Base-by-base conservation (phyloP, 169 alveolate species). In the Theileria orientalis region DNA sequence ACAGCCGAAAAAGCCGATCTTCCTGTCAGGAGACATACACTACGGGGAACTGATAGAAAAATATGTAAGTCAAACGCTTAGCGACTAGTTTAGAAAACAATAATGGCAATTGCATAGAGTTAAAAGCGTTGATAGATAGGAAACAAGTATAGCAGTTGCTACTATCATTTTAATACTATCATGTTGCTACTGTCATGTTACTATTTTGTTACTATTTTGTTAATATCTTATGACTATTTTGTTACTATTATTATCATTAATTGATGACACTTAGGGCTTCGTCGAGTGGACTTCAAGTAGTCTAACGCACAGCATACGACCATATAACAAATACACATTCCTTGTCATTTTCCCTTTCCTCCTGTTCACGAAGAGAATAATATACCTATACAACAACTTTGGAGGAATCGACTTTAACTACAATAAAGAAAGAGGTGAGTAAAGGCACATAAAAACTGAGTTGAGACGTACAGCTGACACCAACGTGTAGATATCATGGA, bases 1-100 rank as follows among this genome's bases (percentile, higher is more conserved):
- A n/a, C 68, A 88, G 51, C 94, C 95, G 23, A 87, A 71, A 51
- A 91, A 91, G 32, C 73, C 91, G n/a, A 9, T 92, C 40, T 87
- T 92, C 74, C 35, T 92, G 56, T 90, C 95, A n/a, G 95, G 95
- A 11, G 95, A 92, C 57, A 95, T 92, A 9, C 95, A 92, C 46
- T 92, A 56, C 57, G 86, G 85, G 16, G 82, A 86, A 40, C 57
- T 89, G 25, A 13, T 69, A 40, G 90, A 73, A 41, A 84, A 82
- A 30, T 83, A 84, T 51, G 93, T 84, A 52, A 72, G 77, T 78
- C 41, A 42, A 62, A 32, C 23, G n/a, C 29, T 62, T 56, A 73
- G 11, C 25, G 21, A 56, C 27, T 6, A 52, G 33, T 52, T 6
- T 21, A 52, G 2, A 13, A 52, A 52, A 21, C 32, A 2, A 52